phyloP scores from a whole-genome alignment of 2,329 filamentous ascomycete genomes.

The Pseudonectria buxi region DNA sequence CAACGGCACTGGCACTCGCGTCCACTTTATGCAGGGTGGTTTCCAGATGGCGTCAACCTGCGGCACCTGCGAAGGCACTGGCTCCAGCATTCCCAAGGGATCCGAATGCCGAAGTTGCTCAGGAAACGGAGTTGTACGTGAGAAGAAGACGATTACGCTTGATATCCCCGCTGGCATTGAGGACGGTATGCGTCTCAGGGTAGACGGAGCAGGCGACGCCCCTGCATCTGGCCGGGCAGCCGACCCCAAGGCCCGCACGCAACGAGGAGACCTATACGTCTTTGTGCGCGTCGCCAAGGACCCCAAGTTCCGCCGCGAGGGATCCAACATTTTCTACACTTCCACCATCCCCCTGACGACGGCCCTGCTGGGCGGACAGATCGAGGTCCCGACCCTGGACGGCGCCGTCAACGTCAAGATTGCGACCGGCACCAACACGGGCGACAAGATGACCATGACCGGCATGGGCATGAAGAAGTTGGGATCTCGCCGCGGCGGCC shows the following conservation, averaged over 20 bases:
- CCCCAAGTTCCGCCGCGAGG: conserved; percentile 78
- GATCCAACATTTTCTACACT: conserved; percentile 88
- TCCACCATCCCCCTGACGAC: conserved; percentile 88
- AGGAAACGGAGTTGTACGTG: conserved; percentile 77
- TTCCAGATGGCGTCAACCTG: conserved; percentile 97
- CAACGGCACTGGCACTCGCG: conserved; percentile 76
- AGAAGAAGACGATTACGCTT: conserved; percentile 75
- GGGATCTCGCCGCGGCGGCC: conserved; percentile 55
- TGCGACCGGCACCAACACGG: conserved; percentile 82
- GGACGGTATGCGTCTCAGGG: conserved; percentile 85
- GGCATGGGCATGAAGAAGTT: conserved; percentile 95
- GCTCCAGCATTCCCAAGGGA: conserved; percentile 67
- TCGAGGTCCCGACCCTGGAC: conserved; percentile 82
- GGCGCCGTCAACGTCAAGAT: conserved; percentile 87
- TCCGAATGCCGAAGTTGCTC: conserved; percentile 73
- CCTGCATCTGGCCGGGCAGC: conserved; percentile 66
- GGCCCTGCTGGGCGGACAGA: conserved; percentile 84
- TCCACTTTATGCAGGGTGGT: conserved; percentile 84
- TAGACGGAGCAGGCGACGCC: conserved; percentile 82
- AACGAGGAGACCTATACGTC: conserved; percentile 84
- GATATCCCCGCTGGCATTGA: conserved; percentile 95
- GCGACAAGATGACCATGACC: conserved; percentile 80
- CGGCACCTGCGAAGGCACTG: conserved; percentile 70
- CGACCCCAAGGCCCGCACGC: conserved; percentile 55
- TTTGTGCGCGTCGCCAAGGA: conserved; percentile 85